Evolutionary conservation across 768 basidiomycete genomes (phyloP).

Genomic region (Antrodiella citrinella): DNA sequence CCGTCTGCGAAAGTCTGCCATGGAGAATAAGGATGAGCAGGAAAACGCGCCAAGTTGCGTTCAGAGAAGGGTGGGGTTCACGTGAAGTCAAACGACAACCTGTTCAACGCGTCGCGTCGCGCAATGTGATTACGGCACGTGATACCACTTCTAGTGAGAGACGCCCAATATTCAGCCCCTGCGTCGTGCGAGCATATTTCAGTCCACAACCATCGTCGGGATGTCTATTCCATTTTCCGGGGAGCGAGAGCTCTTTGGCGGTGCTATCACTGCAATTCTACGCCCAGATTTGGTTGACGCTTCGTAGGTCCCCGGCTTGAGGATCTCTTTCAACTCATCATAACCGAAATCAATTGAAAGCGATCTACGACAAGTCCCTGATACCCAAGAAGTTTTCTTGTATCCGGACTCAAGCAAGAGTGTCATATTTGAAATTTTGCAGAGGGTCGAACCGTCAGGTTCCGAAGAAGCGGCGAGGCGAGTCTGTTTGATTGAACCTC

Average conservation of each 20-base stretch:
- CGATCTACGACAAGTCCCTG: slow-evolving; percentile 76
- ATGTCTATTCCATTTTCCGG: no score
- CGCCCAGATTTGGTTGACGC: slow-evolving; percentile 66
- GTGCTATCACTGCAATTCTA: slow-evolving; percentile 62
- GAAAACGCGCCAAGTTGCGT: background rate
- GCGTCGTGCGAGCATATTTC: no score
- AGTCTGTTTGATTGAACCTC: background rate
- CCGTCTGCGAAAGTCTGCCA: slow-evolving; percentile 45
- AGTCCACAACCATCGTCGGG: no score
- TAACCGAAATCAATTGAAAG: slow-evolving; percentile 24
- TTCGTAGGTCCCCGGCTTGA: slow-evolving; percentile 49
- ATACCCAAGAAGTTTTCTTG: slow-evolving; percentile 91
- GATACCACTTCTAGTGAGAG: no score
- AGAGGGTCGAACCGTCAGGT: slow-evolving; percentile 55
- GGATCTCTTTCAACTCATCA: slow-evolving; percentile 1
- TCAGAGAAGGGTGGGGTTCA: background rate
- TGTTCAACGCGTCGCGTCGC: background rate
- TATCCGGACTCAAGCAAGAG: slow-evolving; percentile 61
- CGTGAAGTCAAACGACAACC: background rate
- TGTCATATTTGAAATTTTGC: slow-evolving; percentile 77
- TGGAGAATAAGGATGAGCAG: slow-evolving; percentile 6
- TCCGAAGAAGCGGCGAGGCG: slow-evolving; percentile 64
- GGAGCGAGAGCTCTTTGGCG: slow-evolving; percentile 63
- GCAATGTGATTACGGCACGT: background rate
- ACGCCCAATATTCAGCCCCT: no score